Base-by-base conservation (phyloP, 2,329 filamentous ascomycete genomes). In the Fusarium ambrosium region DNA sequence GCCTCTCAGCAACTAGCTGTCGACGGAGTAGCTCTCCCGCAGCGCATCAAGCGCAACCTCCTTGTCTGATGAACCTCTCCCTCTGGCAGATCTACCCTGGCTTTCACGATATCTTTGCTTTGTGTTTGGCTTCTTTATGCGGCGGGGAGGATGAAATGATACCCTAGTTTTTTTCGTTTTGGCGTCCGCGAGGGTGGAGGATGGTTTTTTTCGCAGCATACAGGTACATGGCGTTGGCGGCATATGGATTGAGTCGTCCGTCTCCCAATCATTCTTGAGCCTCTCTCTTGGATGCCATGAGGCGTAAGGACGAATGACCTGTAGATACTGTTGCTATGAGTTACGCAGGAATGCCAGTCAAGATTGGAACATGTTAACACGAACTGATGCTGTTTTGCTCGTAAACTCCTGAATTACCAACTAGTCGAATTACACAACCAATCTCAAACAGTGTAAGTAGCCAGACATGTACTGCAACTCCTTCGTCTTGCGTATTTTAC, bases 21-120 rank as follows among this genome's bases (percentile, higher is more conserved):
- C 20, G 79, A 85, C 56, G 83, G 81, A 29, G 63, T 79, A 4
- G 48, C 75, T n/a, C 76, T 83, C 2, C 85, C 86, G 1, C 79
- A 83, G 41, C 86, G 84, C 14, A 87, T 89, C 69, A 88, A 88
- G 77, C 82, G 84, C 64, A 84, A 84, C 20, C 66, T 79, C 5
- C 69, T 77, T 37, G 53, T 78, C 18, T 79, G 56, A 74, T 41
- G 39, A 56, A 37, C 39, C 7, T 22, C n/a, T 32, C 18, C 48
- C 32, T 53, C 24, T 62, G n/a, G n/a, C 32, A 14, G 8, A 61
- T 48, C 43, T 56, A 27, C 34, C n/a, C 51, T 58, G 18, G 37
- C 14, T 22, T 4, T 60, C 20, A 24, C 20, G 13, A 27, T 65
- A 13, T 55, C 16, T 45, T 64, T 45, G 29, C 53, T 65, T 34